Base-by-base conservation (phyloP, 129 eudicot genomes). In the Artemisia tridentata region DNA sequence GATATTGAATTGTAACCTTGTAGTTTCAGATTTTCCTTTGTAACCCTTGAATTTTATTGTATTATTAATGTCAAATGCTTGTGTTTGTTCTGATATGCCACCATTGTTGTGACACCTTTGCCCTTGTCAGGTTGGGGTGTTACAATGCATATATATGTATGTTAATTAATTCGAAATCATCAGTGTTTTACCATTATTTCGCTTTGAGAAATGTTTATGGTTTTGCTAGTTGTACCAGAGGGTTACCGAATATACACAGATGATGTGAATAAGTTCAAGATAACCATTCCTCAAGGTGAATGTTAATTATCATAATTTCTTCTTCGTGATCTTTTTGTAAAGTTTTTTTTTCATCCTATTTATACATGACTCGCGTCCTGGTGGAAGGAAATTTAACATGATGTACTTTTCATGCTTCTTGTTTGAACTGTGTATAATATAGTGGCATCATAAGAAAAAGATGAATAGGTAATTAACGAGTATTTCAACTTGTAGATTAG, bases 251-350 rank as follows among this genome's bases (percentile, higher is more conserved):
- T 81, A 63, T 95, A 90, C 72, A 63, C 87, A 1, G 99, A 95
- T 84, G 99, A 95, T 55, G 93, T 81, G 71, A 95, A 90, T 80
- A 95, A 95, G 86, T 95, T 84, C 79, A 84, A 88, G 91, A 79
- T 95, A 38, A 65, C 23, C 47, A 88, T 95, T 53, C 99, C 99
- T 70, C 83, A 75, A 83, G 98, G 98, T 93, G 69, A 73, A 68
- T 53, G 19, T 45, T 34, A 5, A 38, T 51, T 25, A 3, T 52
- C 17, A 43, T 13, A 49, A 25, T 43, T 4, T 1, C 2, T 76
- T 18, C 13, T 49, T 11, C 16, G 0, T 5, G 14, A 11, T 49
- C 16, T 0, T 11, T 49, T 12, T 48, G 13, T 15, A 34, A 34
- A 34, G 43, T 49, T 46, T 65, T 7, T 20, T 2, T 13, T 31